These are phyloP conservation scores for Candida saitoana DNA, from an alignment of 805 yeast genomes.

Conservation along the genomic window DNA sequence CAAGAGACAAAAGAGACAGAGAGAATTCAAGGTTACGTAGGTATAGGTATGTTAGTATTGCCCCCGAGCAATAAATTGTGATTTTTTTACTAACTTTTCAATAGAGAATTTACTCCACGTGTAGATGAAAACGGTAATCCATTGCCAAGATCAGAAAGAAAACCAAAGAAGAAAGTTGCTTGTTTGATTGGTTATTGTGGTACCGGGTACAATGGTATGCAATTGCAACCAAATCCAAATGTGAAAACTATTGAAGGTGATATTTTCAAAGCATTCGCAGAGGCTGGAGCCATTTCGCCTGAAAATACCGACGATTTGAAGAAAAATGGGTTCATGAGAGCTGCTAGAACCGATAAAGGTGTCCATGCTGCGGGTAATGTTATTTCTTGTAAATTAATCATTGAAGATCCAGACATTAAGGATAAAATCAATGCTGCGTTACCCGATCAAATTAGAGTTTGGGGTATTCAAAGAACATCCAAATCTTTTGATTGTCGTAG, in stretches of 20 bases:
- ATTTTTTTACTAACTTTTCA: conserved; percentile 6
- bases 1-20: conserved; percentile 21
- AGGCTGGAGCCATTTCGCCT: conserved; percentile 83
- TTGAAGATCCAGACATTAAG: conserved; percentile 74
- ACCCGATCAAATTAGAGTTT: conserved; percentile 84
- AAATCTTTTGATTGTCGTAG: conserved; percentile 92
- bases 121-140: conserved; percentile 65
- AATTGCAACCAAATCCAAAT: conserved; percentile 72
- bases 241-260: conserved; percentile 88
- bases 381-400: conserved; percentile 74
- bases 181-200: conserved; percentile 93
- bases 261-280: conserved; percentile 73
- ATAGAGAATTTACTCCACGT: conserved; percentile 36
- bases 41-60: conserved; percentile 33
- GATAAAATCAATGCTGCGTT: conserved; percentile 67
- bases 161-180: conserved; percentile 88
- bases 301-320: conserved; percentile 86
- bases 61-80: not conserved
- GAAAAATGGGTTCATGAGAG: conserved; percentile 81
- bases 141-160: conserved; percentile 53
- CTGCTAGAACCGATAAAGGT: conserved; percentile 90
- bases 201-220: conserved; percentile 96
- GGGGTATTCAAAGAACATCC: conserved; percentile 90
- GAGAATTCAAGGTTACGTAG: conserved; percentile 48
- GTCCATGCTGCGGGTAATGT: conserved; percentile 98